Evolutionary conservation across 139 green algal species (phyloP).

Genomic region (Asterochloris sp.): DNA sequence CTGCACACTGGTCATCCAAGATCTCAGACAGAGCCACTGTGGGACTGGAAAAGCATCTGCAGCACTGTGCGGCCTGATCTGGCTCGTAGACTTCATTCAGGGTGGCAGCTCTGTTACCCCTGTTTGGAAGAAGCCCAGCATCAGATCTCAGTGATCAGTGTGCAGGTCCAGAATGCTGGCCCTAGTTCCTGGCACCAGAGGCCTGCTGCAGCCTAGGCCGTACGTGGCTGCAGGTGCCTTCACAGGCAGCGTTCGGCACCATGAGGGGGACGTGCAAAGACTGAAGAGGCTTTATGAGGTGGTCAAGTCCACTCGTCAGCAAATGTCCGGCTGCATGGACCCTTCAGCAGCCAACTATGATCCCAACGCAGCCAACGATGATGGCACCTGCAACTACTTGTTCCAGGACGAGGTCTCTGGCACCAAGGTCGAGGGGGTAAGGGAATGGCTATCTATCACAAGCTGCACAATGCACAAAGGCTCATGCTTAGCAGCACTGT

Average conservation of each 20-base stretch:
- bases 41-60: too few relatives aligned
- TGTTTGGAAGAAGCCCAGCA: too few relatives aligned
- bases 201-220: too few relatives aligned
- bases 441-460: not conserved
- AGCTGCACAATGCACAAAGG: not conserved
- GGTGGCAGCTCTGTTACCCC: not conserved
- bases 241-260: constrained; percentile 17
- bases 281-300: constrained; percentile 25
- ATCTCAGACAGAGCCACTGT: too few relatives aligned
- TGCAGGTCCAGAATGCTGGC: too few relatives aligned
- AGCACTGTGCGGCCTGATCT: not conserved
- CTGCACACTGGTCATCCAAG: not conserved
- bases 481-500: too few relatives aligned
- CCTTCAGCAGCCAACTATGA: constrained; percentile 26
- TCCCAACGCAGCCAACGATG: constrained; percentile 19
- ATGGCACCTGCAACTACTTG: constrained; percentile 24
- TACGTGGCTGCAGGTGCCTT: not conserved
- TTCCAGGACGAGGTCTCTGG: constrained; percentile 7
- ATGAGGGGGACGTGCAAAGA: constrained; percentile 20
- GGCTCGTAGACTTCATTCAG: not conserved
- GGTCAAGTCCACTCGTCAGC: constrained; percentile 16
- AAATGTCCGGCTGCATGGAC: constrained; percentile 25
- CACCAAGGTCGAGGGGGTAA: constrained; percentile 2
- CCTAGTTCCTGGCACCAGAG: too few relatives aligned
- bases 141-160: too few relatives aligned